These are phyloP conservation scores for Tubosaeta sp. DNA, from an alignment of 768 basidiomycete genomes.

Conservation along the genomic window DNA sequence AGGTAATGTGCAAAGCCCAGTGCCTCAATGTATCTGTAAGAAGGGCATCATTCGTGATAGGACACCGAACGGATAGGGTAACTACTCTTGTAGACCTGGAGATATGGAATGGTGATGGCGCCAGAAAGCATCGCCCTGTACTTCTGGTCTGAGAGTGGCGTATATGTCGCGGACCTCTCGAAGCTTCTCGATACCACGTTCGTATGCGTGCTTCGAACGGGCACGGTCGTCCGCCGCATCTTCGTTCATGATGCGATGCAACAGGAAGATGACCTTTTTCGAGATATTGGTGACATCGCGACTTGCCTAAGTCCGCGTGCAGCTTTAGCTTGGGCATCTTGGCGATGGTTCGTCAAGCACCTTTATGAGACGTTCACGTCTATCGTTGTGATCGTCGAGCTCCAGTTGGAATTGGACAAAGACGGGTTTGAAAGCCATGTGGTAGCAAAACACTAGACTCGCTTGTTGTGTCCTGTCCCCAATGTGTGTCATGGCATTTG, in stretches of 20 bases:
- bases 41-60: conserved; percentile 13
- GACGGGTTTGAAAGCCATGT: conserved; percentile 16
- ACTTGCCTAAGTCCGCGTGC: conserved; percentile 52
- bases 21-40: conserved; percentile 78
- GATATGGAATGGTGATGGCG: conserved; percentile 70
- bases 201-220: conserved; percentile 42
- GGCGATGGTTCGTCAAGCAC: conserved; percentile 31
- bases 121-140: conserved; percentile 72
- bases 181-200: conserved; percentile 55
- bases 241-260: conserved; percentile 68
- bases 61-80: neutral
- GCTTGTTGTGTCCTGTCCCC: too few species aligned
- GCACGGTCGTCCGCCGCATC: conserved; percentile 26
- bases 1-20: conserved; percentile 86
- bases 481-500: conserved; percentile 39
- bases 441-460: neutral
- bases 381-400: conserved; percentile 81
- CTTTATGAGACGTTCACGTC: conserved; percentile 89
- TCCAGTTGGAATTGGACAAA: conserved; percentile 67
- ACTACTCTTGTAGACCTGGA: conserved; percentile 76
- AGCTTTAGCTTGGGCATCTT: neutral
- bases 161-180: conserved; percentile 64
- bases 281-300: conserved; percentile 88
- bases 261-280: conserved; percentile 90
- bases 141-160: conserved; percentile 53